Conservation (phyloP, 2,329 filamentous ascomycete genomes). For the Pyrenochaeta sp. region DNA sequence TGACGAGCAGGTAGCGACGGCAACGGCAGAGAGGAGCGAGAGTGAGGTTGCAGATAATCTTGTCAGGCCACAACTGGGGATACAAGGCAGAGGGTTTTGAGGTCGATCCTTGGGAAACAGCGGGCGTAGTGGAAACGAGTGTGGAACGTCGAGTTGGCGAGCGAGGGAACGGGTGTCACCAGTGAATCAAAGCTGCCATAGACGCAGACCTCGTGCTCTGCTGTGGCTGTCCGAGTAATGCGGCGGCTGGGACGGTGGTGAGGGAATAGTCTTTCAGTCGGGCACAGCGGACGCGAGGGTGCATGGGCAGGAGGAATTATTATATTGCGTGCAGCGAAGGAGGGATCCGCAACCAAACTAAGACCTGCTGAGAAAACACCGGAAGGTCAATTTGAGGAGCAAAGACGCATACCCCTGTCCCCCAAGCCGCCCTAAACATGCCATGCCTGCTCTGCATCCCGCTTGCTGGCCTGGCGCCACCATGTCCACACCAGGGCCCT, state of each 20-base stretch:
- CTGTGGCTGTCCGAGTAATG: conserved; percentile 26
- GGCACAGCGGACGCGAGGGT: conserved; percentile 17
- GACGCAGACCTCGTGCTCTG: conserved; percentile 33
- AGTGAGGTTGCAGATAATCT: conserved; percentile 17
- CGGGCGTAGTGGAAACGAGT: conserved; percentile 42
- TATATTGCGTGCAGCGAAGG: conserved; percentile 41
- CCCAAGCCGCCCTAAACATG: conserved; percentile 26
- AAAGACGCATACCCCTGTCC: conserved; percentile 22
- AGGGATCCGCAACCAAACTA: conserved; percentile 25
- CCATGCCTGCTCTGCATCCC: conserved; percentile 30
- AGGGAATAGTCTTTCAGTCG: conserved; percentile 14
- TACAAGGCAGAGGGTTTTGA: conserved; percentile 27
- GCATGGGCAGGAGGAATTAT: conserved; percentile 27
- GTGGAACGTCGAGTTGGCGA: conserved; percentile 37
- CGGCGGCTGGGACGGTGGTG: conserved; percentile 16
- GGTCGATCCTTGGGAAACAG: conserved; percentile 21
- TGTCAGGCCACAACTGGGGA: conserved; percentile 25
- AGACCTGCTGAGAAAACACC: conserved; percentile 36
- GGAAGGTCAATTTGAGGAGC: conserved; percentile 26
- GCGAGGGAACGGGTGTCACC: conserved; percentile 39
- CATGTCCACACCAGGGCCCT: conserved; percentile 20
- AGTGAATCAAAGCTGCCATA: conserved; percentile 34
- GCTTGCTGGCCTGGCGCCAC: conserved; percentile 34
- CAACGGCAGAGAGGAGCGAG: conserved; percentile 20
- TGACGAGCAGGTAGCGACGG: conserved; percentile 7